Evolutionary conservation across 305 asterid species (phyloP), one percentile per base, ranked within the genome.

Genomic region (Fraxinus floribunda): DNA sequence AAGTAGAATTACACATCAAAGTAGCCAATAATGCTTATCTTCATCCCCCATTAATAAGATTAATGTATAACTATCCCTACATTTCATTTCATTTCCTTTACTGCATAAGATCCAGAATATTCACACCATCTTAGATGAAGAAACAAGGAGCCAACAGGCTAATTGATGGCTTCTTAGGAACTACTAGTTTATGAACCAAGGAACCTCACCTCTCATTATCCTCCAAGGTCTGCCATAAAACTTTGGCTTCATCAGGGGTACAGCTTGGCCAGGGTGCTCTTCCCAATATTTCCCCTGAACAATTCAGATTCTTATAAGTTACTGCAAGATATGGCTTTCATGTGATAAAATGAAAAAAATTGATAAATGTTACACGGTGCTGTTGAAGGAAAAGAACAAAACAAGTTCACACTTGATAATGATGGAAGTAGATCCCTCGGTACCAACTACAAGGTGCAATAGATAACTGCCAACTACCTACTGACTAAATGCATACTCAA

Each of bases 211-310:
- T 81, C 94, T 86, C 88, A 91, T 85, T 55, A 95, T 95, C 85
- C 89, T 90, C 99, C 99, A 95, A 83, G 99, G 98, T 73, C 99
- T 97, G 9, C 88, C 87, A 36, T 94, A 94, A 83, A 95, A 94
- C 86, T 84, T 89, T 29, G 99, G 99, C 85, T 92, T 91, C 99
- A 95, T 95, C 46, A 94, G 76, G 13, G 97, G 97, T 80, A 92
- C 97, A 38, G 68, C 87, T 83, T 90, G 90, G 72, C 97, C 98
- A 16, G 97, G 98, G 79, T 95, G 99, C 22, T 90, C 90, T 83
- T 94, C 98, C 99, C 97, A 93, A 79, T 88, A 95, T 83, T 88
- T 94, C 89, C 94, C 99, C 98, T 94, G 90, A 39, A 55, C 22
- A 55, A 78, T 68, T 57, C 3, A 9, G 9, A 11, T 26, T 66